Conservation (phyloP, 2,329 filamentous ascomycete genomes). For the Xylaria sp. region DNA sequence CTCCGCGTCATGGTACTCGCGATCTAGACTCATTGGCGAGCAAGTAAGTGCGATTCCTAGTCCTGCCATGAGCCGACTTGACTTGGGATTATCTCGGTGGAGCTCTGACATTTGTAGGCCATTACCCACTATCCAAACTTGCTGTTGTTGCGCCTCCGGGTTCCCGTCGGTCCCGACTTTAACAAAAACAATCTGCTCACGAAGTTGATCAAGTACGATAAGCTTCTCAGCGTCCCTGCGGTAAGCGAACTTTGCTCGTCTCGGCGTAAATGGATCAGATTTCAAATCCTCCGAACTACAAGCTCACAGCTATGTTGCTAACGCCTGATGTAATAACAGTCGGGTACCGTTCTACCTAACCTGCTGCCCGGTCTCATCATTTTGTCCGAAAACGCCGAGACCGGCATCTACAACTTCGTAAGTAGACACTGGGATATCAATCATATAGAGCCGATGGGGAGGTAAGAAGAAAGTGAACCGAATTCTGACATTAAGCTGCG, state of each 20-base stretch:
- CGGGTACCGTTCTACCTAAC: neutral
- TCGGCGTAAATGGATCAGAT: neutral
- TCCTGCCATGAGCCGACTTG: neutral
- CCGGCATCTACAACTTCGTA: neutral
- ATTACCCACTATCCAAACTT: slow-evolving; percentile 1
- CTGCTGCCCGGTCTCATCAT: neutral
- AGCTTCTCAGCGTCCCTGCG: neutral
- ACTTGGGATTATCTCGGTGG: neutral
- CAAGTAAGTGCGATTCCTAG: neutral
- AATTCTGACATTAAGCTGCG: neutral
- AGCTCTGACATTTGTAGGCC: neutral
- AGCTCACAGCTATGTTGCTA: neutral
- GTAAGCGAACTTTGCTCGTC: neutral
- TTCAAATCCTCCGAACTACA: neutral
- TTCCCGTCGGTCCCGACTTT: neutral
- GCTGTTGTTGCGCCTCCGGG: neutral
- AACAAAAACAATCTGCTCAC: slow-evolving; percentile 1
- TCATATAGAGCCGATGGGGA: neutral
- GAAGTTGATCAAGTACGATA: slow-evolving; percentile 1
- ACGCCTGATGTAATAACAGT: neutral
- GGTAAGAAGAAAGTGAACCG: neutral
- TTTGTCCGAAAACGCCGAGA: neutral
- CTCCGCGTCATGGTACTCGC: neutral
- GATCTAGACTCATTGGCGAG: neutral
- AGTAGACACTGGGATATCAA: neutral